Conservation (phyloP, 495 filamentous ascomycete genomes). For the Penicillium robsamsonii region DNA sequence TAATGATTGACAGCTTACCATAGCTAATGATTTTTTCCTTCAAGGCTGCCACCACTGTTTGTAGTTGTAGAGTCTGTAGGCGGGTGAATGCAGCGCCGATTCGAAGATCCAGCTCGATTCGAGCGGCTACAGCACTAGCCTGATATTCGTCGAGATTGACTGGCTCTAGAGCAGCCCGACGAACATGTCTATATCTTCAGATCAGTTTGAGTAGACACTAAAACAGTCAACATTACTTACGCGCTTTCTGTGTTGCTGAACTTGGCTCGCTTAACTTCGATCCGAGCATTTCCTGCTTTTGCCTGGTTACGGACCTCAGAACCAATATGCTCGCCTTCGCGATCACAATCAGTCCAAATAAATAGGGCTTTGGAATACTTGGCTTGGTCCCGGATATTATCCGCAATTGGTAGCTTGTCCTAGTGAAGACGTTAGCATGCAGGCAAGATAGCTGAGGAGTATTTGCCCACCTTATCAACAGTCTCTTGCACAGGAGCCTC, state of each 20-base stretch:
- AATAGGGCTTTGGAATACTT: conserved; percentile 66
- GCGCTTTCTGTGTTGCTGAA: conserved; percentile 96
- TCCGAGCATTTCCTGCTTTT: conserved; percentile 62
- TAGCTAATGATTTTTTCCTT: conserved; percentile 74
- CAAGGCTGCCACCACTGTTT: conserved; percentile 61
- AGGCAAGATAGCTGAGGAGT: neutral
- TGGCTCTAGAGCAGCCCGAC: conserved; percentile 76
- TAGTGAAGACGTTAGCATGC: conserved; percentile 33
- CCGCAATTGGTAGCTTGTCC: conserved; percentile 77
- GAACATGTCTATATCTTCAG: conserved; percentile 57
- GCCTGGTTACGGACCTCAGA: conserved; percentile 87
- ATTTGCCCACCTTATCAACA: conserved; percentile 57
- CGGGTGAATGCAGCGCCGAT: conserved; percentile 91
- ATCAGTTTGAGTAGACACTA: neutral
- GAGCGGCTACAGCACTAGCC: conserved; percentile 80
- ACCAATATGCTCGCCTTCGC: conserved; percentile 96
- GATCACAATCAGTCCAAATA: conserved; percentile 99
- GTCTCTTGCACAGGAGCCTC: conserved; percentile 69
- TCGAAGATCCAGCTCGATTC: conserved; percentile 89
- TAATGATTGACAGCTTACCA: conserved; percentile 48
- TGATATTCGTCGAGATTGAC: conserved; percentile 79
- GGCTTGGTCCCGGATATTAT: conserved; percentile 81
- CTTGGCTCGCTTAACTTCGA: conserved; percentile 79
- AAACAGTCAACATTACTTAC: conserved; percentile 45
- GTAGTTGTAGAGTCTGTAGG: conserved; percentile 74